Evolutionary conservation across 345 rosid genomes (phyloP).

Genomic region (Eucalyptus erythrocorys): DNA sequence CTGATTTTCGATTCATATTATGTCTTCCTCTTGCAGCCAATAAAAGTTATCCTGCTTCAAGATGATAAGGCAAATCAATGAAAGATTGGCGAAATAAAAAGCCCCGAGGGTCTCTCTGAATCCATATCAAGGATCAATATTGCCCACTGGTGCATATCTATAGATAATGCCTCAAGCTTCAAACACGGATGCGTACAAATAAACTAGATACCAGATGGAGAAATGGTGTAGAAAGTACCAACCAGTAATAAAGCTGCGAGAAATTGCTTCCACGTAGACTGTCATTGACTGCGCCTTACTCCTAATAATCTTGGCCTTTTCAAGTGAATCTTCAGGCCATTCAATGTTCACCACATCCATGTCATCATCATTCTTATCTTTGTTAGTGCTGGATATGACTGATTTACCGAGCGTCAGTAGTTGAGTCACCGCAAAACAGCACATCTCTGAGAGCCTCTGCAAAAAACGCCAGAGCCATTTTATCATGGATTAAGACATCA

Average conservation of each 20-base stretch:
- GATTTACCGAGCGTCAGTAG: slow-evolving; percentile 77
- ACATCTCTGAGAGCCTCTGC: slow-evolving; percentile 96
- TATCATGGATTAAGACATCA: background rate
- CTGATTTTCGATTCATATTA: background rate
- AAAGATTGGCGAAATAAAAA: background rate
- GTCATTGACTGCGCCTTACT: slow-evolving; percentile 60
- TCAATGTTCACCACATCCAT: slow-evolving; percentile 35
- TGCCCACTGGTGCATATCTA: background rate
- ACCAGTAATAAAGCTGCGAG: slow-evolving; percentile 89
- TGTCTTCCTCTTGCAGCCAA: background rate
- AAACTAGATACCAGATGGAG: background rate
- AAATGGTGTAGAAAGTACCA: background rate
- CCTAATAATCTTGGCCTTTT: slow-evolving; percentile 75
- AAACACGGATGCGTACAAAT: background rate
- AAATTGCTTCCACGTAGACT: slow-evolving; percentile 63
- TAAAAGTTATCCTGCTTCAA: background rate
- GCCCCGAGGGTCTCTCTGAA: background rate
- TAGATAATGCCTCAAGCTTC: background rate
- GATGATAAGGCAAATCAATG: background rate
- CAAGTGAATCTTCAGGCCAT: slow-evolving; percentile 92
- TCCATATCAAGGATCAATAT: background rate
- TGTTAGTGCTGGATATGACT: slow-evolving; percentile 53
- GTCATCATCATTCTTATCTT: slow-evolving; percentile 49
- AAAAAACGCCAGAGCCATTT: background rate
- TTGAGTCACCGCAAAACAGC: slow-evolving; percentile 79